These are phyloP conservation scores for Calophaca sinica DNA, from an alignment of 306 rosid species.

Conservation along the genomic window DNA sequence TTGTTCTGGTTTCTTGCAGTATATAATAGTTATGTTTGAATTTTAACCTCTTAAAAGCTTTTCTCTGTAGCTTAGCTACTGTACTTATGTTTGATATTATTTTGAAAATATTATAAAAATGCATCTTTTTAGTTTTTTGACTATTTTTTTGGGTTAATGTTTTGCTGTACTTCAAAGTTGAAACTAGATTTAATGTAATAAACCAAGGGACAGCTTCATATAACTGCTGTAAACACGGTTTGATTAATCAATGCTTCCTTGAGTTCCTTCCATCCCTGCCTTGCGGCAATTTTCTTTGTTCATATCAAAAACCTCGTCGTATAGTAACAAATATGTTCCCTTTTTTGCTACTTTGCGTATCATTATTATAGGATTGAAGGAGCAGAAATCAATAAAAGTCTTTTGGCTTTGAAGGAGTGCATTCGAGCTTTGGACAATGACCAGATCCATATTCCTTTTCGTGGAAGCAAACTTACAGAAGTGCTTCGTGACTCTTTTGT, in stretches of 20 bases:
- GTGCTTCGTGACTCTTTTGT: conserved; percentile 99
- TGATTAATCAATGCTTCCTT: too few relatives aligned
- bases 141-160: not conserved
- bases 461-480: conserved; percentile 99
- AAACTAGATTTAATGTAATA: not conserved
- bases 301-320: too few relatives aligned
- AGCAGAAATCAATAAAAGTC: conserved; percentile 97
- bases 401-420: conserved; percentile 97
- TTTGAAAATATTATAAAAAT: conserved; percentile 10
- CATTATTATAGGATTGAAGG: conserved; percentile 81
- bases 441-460: conserved; percentile 95
- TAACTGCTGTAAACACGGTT: too few relatives aligned
- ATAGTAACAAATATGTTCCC: too few relatives aligned
- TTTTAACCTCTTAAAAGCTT: not conserved
- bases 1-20: too few relatives aligned
- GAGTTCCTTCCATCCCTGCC: too few relatives aligned
- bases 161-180: not conserved
- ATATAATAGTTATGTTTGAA: too few relatives aligned
- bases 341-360: not conserved
- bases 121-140: not conserved
- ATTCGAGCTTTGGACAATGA: conserved; percentile 98
- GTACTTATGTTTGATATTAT: not conserved
- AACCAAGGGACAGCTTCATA: too few relatives aligned
- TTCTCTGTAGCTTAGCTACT: not conserved
- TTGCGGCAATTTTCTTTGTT: too few relatives aligned